Conservation (phyloP, 495 filamentous ascomycete genomes). For the Podospora tetraspora region DNA sequence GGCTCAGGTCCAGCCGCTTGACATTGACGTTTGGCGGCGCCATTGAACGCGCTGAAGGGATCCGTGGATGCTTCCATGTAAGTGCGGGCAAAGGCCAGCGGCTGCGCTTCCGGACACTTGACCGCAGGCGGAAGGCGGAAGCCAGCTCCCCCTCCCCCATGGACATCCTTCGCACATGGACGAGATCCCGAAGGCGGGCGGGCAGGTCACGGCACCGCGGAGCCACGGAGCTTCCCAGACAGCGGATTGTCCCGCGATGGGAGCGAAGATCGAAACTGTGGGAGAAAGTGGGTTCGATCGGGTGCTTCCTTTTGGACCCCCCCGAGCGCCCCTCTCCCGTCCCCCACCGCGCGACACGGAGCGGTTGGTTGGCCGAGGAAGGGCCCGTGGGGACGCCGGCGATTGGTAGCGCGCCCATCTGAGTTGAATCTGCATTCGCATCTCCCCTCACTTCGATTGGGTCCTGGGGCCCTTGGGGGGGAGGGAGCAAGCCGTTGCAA, state of each 20-base stretch:
- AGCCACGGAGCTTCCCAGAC: not conserved
- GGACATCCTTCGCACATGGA: not conserved
- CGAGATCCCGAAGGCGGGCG: not conserved
- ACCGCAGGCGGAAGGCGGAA: constrained; percentile 3
- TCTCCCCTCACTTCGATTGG: not conserved
- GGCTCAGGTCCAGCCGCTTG: not conserved
- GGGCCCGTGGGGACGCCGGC: not conserved
- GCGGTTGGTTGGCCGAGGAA: constrained; percentile 5
- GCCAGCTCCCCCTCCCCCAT: not conserved
- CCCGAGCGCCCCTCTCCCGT: not conserved
- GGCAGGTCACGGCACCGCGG: not conserved
- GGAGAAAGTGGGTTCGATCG: constrained; percentile 8
- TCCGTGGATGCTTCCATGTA: not conserved
- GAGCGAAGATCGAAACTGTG: constrained; percentile 7
- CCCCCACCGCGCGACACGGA: constrained; percentile 2
- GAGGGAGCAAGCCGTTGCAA: not conserved
- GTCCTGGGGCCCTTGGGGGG: not conserved
- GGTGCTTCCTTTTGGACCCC: not conserved
- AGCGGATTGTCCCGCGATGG: constrained; percentile 10
- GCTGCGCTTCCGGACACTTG: constrained; percentile 3
- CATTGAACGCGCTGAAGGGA: not conserved
- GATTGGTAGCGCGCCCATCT: not conserved
- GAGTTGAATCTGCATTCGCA: not conserved
- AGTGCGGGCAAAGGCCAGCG: not conserved
- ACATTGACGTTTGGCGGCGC: not conserved